These are phyloP conservation scores for Wickerhamomyces canadensis DNA, from an alignment of 805 yeast species.

Conservation along the genomic window DNA sequence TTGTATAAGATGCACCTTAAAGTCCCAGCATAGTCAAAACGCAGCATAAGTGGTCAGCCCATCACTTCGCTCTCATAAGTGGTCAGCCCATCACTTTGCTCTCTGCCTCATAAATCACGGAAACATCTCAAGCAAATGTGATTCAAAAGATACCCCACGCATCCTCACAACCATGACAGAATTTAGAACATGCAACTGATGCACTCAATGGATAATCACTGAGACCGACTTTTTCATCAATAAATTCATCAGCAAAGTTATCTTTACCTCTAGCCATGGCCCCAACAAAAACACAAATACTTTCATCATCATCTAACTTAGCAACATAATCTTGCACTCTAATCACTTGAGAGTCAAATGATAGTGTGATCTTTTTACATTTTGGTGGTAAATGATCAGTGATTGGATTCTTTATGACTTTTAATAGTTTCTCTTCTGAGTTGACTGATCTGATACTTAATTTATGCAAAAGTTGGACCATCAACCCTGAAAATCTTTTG, in stretches of 20 bases:
- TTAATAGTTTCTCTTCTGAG: slow-evolving; percentile 88
- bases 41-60: too few species aligned
- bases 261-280: slow-evolving; percentile 99
- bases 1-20: too few species aligned
- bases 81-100: too few species aligned
- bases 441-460: slow-evolving; percentile 90
- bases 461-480: slow-evolving; percentile 94
- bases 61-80: too few species aligned
- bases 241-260: slow-evolving; percentile 93
- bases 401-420: slow-evolving; percentile 94
- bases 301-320: slow-evolving; percentile 79
- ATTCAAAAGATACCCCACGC: slow-evolving; percentile 73
- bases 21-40: too few species aligned
- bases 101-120: too few species aligned
- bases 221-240: slow-evolving; percentile 93
- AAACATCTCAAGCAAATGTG: too few species aligned
- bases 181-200: slow-evolving; percentile 95
- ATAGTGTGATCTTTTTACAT: slow-evolving; percentile 87
- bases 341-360: slow-evolving; percentile 85
- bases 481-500: slow-evolving; percentile 93
- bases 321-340: slow-evolving; percentile 84
- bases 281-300: slow-evolving; percentile 97
- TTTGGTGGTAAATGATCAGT: slow-evolving; percentile 95
- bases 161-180: slow-evolving; percentile 98
- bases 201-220: slow-evolving; percentile 95